Evolutionary conservation across 1,139 yeast species (phyloP).

Genomic region (Saccharomyces hybrid): DNA sequence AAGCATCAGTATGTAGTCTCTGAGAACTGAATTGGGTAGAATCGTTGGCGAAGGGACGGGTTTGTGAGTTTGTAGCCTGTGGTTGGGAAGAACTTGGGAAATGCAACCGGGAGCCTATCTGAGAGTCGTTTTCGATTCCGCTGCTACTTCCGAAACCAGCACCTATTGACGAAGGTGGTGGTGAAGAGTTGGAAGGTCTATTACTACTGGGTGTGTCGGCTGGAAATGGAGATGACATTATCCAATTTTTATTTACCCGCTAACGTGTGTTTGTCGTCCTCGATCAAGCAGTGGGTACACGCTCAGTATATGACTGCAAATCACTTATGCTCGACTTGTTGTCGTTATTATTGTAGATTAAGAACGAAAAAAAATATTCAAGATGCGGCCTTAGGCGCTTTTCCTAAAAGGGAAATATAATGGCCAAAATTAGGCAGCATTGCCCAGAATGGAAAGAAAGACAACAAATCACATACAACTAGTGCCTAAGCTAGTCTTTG

Average conservation of each 20-base stretch:
- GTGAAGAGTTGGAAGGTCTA: constrained; percentile 25
- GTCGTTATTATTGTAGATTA: not conserved
- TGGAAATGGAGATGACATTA: constrained; percentile 17
- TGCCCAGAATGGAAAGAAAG: too few species aligned
- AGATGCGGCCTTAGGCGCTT: not conserved
- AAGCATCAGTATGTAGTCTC: constrained; percentile 15
- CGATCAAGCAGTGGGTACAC: too few species aligned
- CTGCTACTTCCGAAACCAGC: constrained; percentile 28
- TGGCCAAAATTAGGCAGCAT: not conserved
- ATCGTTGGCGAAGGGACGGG: constrained; percentile 8
- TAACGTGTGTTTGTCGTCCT: too few species aligned
- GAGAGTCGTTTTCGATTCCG: constrained; percentile 17
- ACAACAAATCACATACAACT: too few species aligned
- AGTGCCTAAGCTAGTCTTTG: too few species aligned
- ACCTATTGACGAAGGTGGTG: constrained; percentile 32
- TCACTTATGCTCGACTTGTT: not conserved
- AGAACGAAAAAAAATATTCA: not conserved
- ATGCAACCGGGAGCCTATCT: constrained; percentile 18
- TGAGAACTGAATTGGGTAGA: constrained; percentile 23
- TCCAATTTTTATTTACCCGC: too few species aligned
- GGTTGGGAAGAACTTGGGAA: constrained; percentile 34
- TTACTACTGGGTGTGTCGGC: constrained; percentile 14
- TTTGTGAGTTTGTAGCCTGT: constrained; percentile 9
- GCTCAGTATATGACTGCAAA: not conserved
- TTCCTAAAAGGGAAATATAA: not conserved